These are phyloP conservation scores for Lachnellula occidentalis DNA, from an alignment of 2,329 filamentous ascomycete genomes.

Conservation along the genomic window DNA sequence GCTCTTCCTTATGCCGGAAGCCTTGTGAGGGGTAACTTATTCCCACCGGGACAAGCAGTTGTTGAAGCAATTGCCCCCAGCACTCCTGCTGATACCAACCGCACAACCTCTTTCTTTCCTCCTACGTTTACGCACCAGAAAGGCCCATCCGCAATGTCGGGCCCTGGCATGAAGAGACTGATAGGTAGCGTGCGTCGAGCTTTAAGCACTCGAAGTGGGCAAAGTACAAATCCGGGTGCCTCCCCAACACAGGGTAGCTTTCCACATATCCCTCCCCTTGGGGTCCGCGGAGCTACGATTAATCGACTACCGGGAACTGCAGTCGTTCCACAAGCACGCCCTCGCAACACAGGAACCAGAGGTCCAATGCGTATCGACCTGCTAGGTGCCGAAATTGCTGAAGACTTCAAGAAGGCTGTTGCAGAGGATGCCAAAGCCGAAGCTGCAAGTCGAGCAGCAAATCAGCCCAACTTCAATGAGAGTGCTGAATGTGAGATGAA, in stretches of 20 bases:
- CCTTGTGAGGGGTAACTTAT: constrained; percentile 78
- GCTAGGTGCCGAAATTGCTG: constrained; percentile 70
- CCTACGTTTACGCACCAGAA: constrained; percentile 38
- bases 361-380: constrained; percentile 69
- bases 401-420: constrained; percentile 73
- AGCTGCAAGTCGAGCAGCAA: constrained; percentile 25
- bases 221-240: constrained; percentile 19
- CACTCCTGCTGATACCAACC: constrained; percentile 39
- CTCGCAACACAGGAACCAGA: constrained; percentile 39
- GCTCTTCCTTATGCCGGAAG: constrained; percentile 70
- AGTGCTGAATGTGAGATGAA: constrained; percentile 14
- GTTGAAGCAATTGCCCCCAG: constrained; percentile 60
- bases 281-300: constrained; percentile 41
- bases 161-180: constrained; percentile 77
- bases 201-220: constrained; percentile 51
- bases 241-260: constrained; percentile 33
- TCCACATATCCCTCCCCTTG: constrained; percentile 30
- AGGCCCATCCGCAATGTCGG: constrained; percentile 53
- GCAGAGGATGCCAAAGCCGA: constrained; percentile 53
- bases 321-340: constrained; percentile 51
- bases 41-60: constrained; percentile 77
- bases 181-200: constrained; percentile 81
- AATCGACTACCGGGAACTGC: constrained; percentile 56
- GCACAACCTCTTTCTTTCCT: constrained; percentile 49
- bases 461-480: constrained; percentile 19